Base-by-base conservation (phyloP, 148 eudicot species). In the Chenopodium berlandieri region DNA sequence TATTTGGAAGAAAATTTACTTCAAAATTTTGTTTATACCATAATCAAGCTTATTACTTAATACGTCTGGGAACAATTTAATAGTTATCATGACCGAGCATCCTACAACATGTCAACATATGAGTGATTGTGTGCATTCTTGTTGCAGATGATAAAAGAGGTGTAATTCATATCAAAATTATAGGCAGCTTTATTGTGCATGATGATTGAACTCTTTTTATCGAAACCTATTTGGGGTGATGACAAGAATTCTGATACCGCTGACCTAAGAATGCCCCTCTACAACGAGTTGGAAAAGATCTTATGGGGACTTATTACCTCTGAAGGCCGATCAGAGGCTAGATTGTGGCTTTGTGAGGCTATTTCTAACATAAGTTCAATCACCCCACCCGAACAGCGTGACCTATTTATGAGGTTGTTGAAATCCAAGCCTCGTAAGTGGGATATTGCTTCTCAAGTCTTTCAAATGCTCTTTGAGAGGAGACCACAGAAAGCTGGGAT, bases 301-400 rank as follows among this genome's bases (percentile, higher is more conserved):
- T 72, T 94, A 27, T 91, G 94, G 94, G 84, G 82, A 25, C 44
- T 92, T 54, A 74, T 88, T 72, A 89, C 92, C 44, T 84, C 86
- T 48, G 94, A 90, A 82, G 93, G 99, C 66, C 93, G 97, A 32
- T 89, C 98, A 3, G 95, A 94, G 88, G 94, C 93, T 69, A 90
- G 94, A 67, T 85, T 96, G 60, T 96, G 99, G 99, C 95, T 96
- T 14, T 90, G 95, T 87, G 93, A 94, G 71, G 82, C 90, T 70
- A 80, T 94, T 74, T 88, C 99, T 9, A 84, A 90, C 80, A 86
- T 94, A 46, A 81, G 52, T 54, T 89, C 91, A 14, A 80, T 96
- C 25, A 70, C 85, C 50, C 85, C 88, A 1, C 78, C 72, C 65
- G 86, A 88, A 25, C 90, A 88, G 44, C 84, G 67, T 50, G 94